These are phyloP conservation scores for Zygotorulaspora florentina DNA, from an alignment of 805 yeast genomes.

Conservation along the genomic window DNA sequence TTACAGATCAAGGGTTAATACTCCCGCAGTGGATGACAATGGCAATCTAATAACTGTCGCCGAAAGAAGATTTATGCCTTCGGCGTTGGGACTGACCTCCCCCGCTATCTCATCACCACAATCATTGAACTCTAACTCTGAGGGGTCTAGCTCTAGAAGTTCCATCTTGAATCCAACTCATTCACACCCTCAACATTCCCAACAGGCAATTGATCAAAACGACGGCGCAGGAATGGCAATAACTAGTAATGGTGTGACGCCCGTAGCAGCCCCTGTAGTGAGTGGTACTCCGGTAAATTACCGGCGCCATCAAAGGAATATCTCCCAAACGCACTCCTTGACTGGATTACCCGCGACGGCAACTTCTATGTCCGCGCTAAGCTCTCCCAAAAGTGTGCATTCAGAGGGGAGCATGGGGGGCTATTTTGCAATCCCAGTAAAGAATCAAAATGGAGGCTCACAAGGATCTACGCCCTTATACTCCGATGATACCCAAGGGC, in stretches of 20 bases:
- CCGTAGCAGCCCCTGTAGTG: constrained; percentile 10
- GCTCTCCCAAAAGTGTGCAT: constrained; percentile 25
- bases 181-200: constrained; percentile 5
- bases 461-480: constrained; percentile 20
- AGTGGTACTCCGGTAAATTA: constrained; percentile 9
- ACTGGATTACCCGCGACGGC: constrained; percentile 10
- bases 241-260: constrained; percentile 25
- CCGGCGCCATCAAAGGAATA: constrained; percentile 22
- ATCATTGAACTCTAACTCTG: constrained; percentile 8
- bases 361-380: constrained; percentile 13
- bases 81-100: constrained; percentile 7
- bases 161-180: constrained; percentile 1
- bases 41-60: constrained; percentile 35
- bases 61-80: constrained; percentile 19
- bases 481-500: constrained; percentile 11
- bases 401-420: constrained; percentile 33
- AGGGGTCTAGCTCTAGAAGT: constrained; percentile 11
- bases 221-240: constrained; percentile 13
- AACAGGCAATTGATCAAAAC: constrained; percentile 2
- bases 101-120: constrained; percentile 10
- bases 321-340: constrained; percentile 19
- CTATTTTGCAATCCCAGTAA: constrained; percentile 35
- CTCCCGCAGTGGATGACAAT: constrained; percentile 38
- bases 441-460: constrained; percentile 15
- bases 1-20: constrained; percentile 26